Base-by-base conservation (phyloP, 371 early-diverging fungal species). In the Apophysomyces trapeziformis region DNA sequence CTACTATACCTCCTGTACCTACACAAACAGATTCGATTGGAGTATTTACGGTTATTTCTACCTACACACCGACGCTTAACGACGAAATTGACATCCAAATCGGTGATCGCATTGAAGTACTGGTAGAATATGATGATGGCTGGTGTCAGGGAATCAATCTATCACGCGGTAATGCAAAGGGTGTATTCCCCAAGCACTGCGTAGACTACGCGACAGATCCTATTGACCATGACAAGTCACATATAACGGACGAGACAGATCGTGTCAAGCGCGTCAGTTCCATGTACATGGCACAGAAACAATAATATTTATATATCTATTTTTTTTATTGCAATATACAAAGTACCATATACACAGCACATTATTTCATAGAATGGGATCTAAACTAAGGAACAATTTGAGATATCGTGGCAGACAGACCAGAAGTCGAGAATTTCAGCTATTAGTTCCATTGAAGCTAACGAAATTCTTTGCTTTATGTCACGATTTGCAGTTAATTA, bases 71-170 rank as follows among this genome's bases (percentile, higher is more conserved):
- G 8, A 85, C 85, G 12, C 61, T 91, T 45, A 81, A 82, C 38
- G 91, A 91, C 68, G 91, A 91, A 68, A 74, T 91, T 57, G 87
- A 88, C 60, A 82, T 91, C 13, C 82, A 85, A 9, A 71, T 76
- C 12, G 89, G 89, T 6, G 91, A 91, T 35, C 80, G 84, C 37
- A 85, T 91, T 0, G 83, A 87, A 37, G 73, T 91, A 9, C 50
- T 88, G 58, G 80, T 82, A 7, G 88, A 88, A 65, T 90, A 86
- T 60, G 90, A 90, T 62, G 90, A 90, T 71, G 90, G 90, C 1
- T 90, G 90, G 90, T 84, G 85, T 50, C 77, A 85, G 64, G 89
- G 89, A 44, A 72, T 86, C 68, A 90, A 90, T 60, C 77, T 88
- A 13, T 75, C 87, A 16, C 79, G 85, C 18, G 86, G 85, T 18